Conservation (phyloP, 495 filamentous ascomycete genomes). For the Penicillium salamii region DNA sequence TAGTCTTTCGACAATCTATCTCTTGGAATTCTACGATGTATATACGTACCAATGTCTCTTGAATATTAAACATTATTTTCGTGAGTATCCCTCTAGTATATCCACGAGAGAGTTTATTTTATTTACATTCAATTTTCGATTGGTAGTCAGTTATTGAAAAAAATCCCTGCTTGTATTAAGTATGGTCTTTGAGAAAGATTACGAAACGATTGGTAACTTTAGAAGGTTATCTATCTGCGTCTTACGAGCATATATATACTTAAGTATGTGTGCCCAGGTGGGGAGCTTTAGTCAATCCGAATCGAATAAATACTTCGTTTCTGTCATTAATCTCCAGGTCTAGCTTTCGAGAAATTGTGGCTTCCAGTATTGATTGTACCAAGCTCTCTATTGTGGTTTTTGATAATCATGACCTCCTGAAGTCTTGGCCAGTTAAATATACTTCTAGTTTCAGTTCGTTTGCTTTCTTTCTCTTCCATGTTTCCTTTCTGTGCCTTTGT, state of each 20-base stretch:
- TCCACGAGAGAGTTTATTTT: conserved; percentile 15
- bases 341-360: conserved; percentile 4
- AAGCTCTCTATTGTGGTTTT: background rate
- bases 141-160: conserved; percentile 4
- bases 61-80: background rate
- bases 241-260: conserved; percentile 4
- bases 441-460: background rate
- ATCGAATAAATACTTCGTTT: conserved; percentile 2
- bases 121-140: background rate
- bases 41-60: background rate
- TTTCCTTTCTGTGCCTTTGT: background rate
- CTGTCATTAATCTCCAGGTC: background rate
- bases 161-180: conserved; percentile 7
- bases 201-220: conserved; percentile 11
- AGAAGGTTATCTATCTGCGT: conserved; percentile 2
- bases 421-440: background rate
- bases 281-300: background rate
- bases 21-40: background rate
- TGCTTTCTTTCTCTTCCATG: conserved; percentile 1
- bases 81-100: conserved; percentile 2
- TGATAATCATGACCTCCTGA: background rate
- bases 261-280: background rate
- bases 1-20: background rate
- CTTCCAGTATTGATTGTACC: background rate
- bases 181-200: conserved; percentile 6